phyloP scores from a whole-genome alignment of 2,329 filamentous ascomycete genomes.

The Aspergillus neoniger region DNA sequence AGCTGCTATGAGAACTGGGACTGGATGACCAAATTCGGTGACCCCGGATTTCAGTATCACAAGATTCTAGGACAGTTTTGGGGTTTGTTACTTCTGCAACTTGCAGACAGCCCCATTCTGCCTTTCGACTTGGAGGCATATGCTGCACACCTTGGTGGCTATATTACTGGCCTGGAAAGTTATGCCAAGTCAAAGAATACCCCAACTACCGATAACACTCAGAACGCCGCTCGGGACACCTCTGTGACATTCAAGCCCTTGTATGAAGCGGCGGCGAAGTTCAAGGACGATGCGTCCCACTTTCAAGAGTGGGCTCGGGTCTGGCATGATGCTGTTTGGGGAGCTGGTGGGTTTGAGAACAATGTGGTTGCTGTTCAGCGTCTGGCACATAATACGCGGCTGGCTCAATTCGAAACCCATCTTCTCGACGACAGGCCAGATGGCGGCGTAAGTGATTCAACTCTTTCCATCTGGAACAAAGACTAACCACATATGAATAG shows the following conservation, averaged over 20 bases:
- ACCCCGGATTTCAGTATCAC: conserved; percentile 83
- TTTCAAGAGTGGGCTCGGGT: conserved; percentile 76
- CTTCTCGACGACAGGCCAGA: conserved; percentile 73
- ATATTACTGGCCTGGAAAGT: conserved; percentile 66
- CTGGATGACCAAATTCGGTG: conserved; percentile 77
- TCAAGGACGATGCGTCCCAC: conserved; percentile 60
- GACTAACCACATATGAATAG: conserved; percentile 45
- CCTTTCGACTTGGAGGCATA: conserved; percentile 81
- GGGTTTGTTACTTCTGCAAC: conserved; percentile 78
- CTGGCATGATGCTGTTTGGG: conserved; percentile 74
- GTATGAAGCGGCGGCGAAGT: conserved; percentile 61
- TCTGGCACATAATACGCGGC: conserved; percentile 74
- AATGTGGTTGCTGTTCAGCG: conserved; percentile 66
- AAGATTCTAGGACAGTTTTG: conserved; percentile 75
- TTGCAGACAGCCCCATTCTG: conserved; percentile 76
- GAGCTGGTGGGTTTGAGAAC: conserved; percentile 74
- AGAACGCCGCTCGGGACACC: conserved; percentile 16
- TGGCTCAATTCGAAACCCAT: conserved; percentile 79
- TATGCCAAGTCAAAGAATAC: conserved; percentile 63
- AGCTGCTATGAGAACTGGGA: conserved; percentile 89
- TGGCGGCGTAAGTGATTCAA: conserved; percentile 67
- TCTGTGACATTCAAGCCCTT: conserved; percentile 61
- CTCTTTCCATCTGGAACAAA: neutral
- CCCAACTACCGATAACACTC: conserved; percentile 22
- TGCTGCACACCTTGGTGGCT: conserved; percentile 63